Base-by-base conservation (phyloP, 176 grass and related monocot genomes). In the Poa annua region DNA sequence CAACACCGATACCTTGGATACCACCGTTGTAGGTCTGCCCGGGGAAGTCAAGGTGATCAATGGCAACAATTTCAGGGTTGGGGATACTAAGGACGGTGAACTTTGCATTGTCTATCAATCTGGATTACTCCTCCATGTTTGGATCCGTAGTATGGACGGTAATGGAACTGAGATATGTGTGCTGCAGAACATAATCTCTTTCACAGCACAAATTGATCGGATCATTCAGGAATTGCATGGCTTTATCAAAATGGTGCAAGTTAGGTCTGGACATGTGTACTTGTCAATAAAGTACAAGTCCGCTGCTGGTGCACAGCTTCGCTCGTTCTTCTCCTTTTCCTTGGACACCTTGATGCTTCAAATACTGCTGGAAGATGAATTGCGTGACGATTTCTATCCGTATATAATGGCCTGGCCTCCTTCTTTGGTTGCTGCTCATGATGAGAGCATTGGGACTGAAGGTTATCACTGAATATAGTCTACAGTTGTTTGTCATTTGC, bases 251-350 rank as follows among this genome's bases (percentile, higher is more conserved):
- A 21, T 41, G 7, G 11, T 39, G 38, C 66, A 70, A 22, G 5
- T 70, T 22, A 70, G 66, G 66, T 42, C 20, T 70, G 66, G 66
- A 22, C 7, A 42, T 2, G 36, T 44, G 19, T 44, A 70, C 66
- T 14, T 70, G 38, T 21, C 38, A 0, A 44, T 44, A 38, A 70
- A 0, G 11, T 14, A 4, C 5, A 22, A 22, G 11, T 22, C 66
- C 66, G 36, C 20, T 20, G 17, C 3, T 41, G 19, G 65, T 8
- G 39, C 11, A 11, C 35, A 11, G 17, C 19, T 17, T 36, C 16
- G 20, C 38, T 70, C 19, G 19, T 22, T 70, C 66, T 70, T 70
- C 38, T 70, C 38, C 66, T 38, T 70, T 70, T 7, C 66, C 38
- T 42, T 70, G 66, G 66, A 24, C 2, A 70, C 66, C 66, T 42